Percentiles rank a stretch among this genome's conserved stretches.
These are phyloP conservation scores for Ogataea wickerhamii DNA, from an alignment of 805 yeast genomes.

Conservation along the genomic window DNA sequence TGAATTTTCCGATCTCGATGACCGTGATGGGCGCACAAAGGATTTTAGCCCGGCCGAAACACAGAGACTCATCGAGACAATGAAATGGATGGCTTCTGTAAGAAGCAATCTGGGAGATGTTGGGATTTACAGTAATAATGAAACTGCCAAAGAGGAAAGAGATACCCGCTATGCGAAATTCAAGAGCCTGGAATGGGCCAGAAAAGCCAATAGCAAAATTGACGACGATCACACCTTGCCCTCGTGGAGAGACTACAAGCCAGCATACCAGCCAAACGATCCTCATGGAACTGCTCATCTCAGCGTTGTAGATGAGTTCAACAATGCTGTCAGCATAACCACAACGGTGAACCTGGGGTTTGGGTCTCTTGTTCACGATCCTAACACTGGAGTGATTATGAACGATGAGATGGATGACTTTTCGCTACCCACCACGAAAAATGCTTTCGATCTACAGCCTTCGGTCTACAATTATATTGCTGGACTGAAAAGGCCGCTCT, in stretches of 20 bases:
- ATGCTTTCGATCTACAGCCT: constrained; percentile 79
- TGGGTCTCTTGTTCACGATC: constrained; percentile 82
- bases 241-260: constrained; percentile 71
- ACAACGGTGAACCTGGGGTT: constrained; percentile 82
- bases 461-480: constrained; percentile 72
- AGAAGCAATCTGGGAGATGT: constrained; percentile 82
- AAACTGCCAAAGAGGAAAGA: constrained; percentile 29
- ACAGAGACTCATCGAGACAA: constrained; percentile 74
- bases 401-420: constrained; percentile 96
- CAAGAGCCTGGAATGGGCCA: constrained; percentile 55
- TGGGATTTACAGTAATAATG: constrained; percentile 25
- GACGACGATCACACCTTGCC: constrained; percentile 53
- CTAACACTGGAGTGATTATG: constrained; percentile 73
- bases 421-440: constrained; percentile 62
- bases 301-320: constrained; percentile 67
- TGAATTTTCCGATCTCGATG: constrained; percentile 32
- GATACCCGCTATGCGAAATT: constrained; percentile 40
- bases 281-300: constrained; percentile 91
- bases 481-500: constrained; percentile 79
- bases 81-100: constrained; percentile 92
- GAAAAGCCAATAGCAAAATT: constrained; percentile 45
- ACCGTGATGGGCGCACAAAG: constrained; percentile 20
- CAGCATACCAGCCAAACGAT: constrained; percentile 71
- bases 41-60: constrained; percentile 48
- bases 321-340: constrained; percentile 82